Base-by-base conservation (phyloP, 768 basidiomycete species). In the Amanita jacksonii region DNA sequence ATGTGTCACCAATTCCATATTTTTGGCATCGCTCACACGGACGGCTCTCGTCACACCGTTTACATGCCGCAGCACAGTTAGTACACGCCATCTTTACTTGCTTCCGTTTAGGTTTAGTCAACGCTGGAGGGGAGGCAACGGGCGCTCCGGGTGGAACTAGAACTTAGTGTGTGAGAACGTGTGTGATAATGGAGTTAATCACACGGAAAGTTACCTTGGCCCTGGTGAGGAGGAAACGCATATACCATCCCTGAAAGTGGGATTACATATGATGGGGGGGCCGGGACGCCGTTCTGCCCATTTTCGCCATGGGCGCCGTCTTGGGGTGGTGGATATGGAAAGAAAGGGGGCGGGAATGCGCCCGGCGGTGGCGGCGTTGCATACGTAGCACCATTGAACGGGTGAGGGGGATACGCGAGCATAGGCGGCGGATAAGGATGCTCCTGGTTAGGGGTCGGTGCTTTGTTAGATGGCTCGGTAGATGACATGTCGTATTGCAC, bases 61-160 rank as follows among this genome's bases (percentile, higher is more conserved):
- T 90, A 66, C 87, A 90, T 0, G 87, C 87, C 41, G 77, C 76
- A 49, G 89, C 88, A 57, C 87, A 90, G 53, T 89, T 87, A 16
- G 86, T 90, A 61, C 87, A 90, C 66, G 87, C 87, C 68, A 88
- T 88, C 70, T 90, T 90, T 55, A 90, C 88, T 58, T 90, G 87
- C 54, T 78, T 79, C 49, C 87, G 84, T 62, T 90, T 90, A 2
- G 82, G 76, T 48, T 79, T 63, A 6, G 57, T 45, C 31, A 58
- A 36, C 0, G 62, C 57, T 3, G 60, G 40, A 3, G 63, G 54
- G 15, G 60, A 27, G 18, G 57, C 51, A 30, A 47, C 53, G 30
- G 56, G 52, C 45, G 57, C 54, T 9, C 44, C 44, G 2, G 59
- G 56, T 23, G 61, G 50, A 32, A 41, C 43, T 38, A 13, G 47